Evolutionary conservation across 1,139 yeast genomes (phyloP).

Genomic region (Zygosaccharomyces pseudobailii): DNA sequence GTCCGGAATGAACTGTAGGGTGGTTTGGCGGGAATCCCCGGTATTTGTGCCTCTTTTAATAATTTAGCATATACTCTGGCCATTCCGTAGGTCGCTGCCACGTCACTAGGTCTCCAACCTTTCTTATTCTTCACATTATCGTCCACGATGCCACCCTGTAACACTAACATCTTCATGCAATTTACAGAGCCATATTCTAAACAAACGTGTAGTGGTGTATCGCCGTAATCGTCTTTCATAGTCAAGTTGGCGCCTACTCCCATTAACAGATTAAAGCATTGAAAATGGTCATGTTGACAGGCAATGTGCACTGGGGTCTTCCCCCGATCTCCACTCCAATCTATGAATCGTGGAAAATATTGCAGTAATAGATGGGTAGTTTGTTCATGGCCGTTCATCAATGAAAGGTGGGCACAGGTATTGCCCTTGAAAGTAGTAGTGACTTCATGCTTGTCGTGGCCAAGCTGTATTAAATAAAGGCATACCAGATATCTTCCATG

Average conservation of each 20-base stretch:
- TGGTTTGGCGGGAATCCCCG: slow-evolving; percentile 14
- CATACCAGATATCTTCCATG: slow-evolving; percentile 78
- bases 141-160: slow-evolving; percentile 42
- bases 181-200: slow-evolving; percentile 69
- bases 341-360: slow-evolving; percentile 66
- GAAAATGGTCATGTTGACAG: slow-evolving; percentile 59
- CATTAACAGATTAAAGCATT: slow-evolving; percentile 64
- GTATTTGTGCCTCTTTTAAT: slow-evolving; percentile 14
- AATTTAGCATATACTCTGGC: slow-evolving; percentile 33
- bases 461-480: slow-evolving; percentile 49
- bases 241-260: slow-evolving; percentile 79
- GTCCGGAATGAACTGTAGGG: slow-evolving; percentile 19
- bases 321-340: slow-evolving; percentile 53
- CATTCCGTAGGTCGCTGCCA: slow-evolving; percentile 48
- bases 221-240: slow-evolving; percentile 56
- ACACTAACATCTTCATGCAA: slow-evolving; percentile 57
- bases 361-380: slow-evolving; percentile 78
- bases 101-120: slow-evolving; percentile 69
- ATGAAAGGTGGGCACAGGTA: slow-evolving; percentile 74
- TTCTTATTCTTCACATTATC: slow-evolving; percentile 48
- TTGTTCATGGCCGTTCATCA: slow-evolving; percentile 65
- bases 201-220: slow-evolving; percentile 76
- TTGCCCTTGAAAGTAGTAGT: slow-evolving; percentile 59
- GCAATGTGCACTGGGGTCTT: slow-evolving; percentile 76
- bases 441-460: slow-evolving; percentile 47